A percentile compares a stretch with the other conserved stretches of the same genome.
These are phyloP conservation scores for Podospora comata DNA, from an alignment of 495 filamentous ascomycete species.

Conservation along the genomic window DNA sequence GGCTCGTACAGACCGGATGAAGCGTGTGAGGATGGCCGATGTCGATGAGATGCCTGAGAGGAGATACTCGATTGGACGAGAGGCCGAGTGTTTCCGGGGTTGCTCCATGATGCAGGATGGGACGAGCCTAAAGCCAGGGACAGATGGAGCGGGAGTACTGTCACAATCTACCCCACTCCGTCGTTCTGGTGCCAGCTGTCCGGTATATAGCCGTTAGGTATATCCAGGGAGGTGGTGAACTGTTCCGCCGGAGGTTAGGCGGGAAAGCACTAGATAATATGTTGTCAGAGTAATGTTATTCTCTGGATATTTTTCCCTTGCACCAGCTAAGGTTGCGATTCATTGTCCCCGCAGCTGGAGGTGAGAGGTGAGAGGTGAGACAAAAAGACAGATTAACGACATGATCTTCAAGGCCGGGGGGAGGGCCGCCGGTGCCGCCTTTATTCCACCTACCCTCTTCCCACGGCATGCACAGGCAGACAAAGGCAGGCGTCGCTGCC, in stretches of 20 bases:
- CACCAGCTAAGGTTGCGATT: not conserved
- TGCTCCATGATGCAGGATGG: conserved; percentile 13
- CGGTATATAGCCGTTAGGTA: not conserved
- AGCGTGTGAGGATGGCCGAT: conserved; percentile 28
- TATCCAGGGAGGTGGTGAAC: not conserved
- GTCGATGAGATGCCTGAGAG: conserved; percentile 29
- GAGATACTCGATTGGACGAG: conserved; percentile 26
- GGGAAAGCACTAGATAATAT: not conserved
- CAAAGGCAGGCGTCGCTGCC: not conserved
- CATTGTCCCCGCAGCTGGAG: not conserved
- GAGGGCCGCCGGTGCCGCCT: not conserved
- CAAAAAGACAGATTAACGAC: not conserved
- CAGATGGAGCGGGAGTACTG: not conserved
- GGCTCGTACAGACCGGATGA: conserved; percentile 31
- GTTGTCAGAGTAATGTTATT: not conserved
- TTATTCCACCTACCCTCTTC: conserved; percentile 5
- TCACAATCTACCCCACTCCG: not conserved
- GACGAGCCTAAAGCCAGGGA: not conserved
- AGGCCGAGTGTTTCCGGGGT: conserved; percentile 7
- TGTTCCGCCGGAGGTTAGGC: not conserved
- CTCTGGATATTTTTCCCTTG: not conserved
- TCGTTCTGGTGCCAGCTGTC: not conserved
- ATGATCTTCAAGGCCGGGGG: conserved; percentile 1
- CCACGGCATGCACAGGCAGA: not conserved
- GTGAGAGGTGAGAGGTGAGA: not conserved